phyloP scores from a whole-genome alignment of 768 basidiomycete genomes.

The Agaricus subrufescens region DNA sequence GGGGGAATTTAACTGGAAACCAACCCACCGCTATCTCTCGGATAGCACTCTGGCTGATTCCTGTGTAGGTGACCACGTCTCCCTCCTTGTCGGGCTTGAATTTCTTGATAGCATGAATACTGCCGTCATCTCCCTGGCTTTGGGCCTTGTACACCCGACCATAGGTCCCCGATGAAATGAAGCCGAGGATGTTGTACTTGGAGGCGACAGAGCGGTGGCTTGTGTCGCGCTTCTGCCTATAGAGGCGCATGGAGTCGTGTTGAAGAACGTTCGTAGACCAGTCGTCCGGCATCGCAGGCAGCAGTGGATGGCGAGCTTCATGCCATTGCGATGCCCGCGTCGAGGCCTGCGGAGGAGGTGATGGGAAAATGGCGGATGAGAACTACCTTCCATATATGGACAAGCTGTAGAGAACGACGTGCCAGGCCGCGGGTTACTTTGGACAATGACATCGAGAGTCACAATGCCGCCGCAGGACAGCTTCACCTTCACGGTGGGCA shows the following conservation, averaged over 20 bases:
- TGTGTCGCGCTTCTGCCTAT: slow-evolving; percentile 74
- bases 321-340: neutral
- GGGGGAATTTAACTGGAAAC: neutral
- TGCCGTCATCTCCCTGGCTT: slow-evolving; percentile 62
- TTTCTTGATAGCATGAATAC: slow-evolving; percentile 95
- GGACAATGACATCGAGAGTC: neutral
- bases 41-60: slow-evolving; percentile 96
- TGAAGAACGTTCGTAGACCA: slow-evolving; percentile 40
- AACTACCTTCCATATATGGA: slow-evolving; percentile 3
- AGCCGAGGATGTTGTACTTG: slow-evolving; percentile 91
- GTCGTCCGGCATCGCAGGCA: slow-evolving; percentile 24
- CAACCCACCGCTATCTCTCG: slow-evolving; percentile 87
- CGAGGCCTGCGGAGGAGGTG: too few species aligned
- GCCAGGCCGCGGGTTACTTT: neutral
- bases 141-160: slow-evolving; percentile 98
- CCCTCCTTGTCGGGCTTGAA: slow-evolving; percentile 99
- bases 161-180: slow-evolving; percentile 98
- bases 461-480: slow-evolving; percentile 45
- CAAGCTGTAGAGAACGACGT: neutral
- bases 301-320: neutral
- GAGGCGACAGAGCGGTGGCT: slow-evolving; percentile 63
- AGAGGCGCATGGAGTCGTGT: slow-evolving; percentile 81
- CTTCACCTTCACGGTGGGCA: slow-evolving; percentile 92
- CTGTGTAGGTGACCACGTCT: slow-evolving; percentile 92
- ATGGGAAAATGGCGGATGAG: neutral